Conservation (phyloP, 805 yeast species). For the Komagataella phaffii region DNA sequence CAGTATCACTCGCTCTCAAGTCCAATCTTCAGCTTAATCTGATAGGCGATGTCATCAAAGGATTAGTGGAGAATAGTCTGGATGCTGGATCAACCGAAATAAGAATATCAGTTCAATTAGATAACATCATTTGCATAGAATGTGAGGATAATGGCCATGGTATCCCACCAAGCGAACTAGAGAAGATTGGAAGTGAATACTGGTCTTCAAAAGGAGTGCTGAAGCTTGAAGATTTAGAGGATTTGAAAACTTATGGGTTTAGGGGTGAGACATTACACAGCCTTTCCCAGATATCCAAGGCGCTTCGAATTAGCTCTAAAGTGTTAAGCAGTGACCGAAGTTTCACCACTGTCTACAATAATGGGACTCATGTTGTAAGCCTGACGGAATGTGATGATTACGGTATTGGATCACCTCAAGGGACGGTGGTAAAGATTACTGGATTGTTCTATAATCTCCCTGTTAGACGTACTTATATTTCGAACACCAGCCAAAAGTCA, state of each 20-base stretch:
- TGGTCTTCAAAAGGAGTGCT: background rate
- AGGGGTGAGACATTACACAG: constrained; percentile 61
- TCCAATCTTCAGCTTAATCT: background rate
- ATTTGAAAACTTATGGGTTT: constrained; percentile 42
- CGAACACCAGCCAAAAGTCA: background rate
- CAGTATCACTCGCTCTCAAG: background rate
- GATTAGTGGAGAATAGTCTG: constrained; percentile 38
- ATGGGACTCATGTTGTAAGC: constrained; percentile 6
- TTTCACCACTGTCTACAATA: constrained; percentile 10
- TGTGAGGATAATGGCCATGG: constrained; percentile 70
- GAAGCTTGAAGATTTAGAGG: constrained; percentile 20
- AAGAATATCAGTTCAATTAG: constrained; percentile 9
- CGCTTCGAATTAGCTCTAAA: constrained; percentile 35
- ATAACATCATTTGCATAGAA: constrained; percentile 18
- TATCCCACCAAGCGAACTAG: constrained; percentile 33
- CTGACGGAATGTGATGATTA: background rate
- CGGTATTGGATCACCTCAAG: constrained; percentile 9
- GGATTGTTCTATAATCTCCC: constrained; percentile 26
- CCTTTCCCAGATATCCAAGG: constrained; percentile 29
- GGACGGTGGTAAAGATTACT: constrained; percentile 23
- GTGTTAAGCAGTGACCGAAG: constrained; percentile 13
- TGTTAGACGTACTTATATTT: constrained; percentile 1
- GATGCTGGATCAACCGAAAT: constrained; percentile 37
- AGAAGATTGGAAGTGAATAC: constrained; percentile 22
- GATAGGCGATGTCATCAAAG: constrained; percentile 28